Evolutionary conservation across 2,329 filamentous ascomycete species (phyloP).

Genomic region (Aureobasidium sp.): DNA sequence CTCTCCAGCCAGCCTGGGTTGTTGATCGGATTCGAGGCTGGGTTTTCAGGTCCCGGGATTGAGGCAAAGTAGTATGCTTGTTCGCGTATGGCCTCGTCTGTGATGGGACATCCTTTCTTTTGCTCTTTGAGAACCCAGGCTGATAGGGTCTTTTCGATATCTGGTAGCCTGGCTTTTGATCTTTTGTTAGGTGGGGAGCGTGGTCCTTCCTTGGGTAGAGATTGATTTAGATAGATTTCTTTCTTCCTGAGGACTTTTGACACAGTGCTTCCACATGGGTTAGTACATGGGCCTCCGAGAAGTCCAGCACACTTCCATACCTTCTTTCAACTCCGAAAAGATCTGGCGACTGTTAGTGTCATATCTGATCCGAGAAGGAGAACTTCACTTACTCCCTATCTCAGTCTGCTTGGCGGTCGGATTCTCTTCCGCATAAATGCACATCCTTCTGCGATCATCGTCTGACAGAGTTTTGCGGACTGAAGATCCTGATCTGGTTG

Average conservation of each 20-base stretch:
- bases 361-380: not conserved
- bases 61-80: conserved; percentile 77
- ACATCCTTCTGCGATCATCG: conserved; percentile 86
- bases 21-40: conserved; percentile 51
- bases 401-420: conserved; percentile 90
- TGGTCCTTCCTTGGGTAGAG: not conserved
- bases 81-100: conserved; percentile 74
- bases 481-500: conserved; percentile 34
- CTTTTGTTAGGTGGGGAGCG: conserved; percentile 42
- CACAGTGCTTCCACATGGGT: conserved; percentile 64
- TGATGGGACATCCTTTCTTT: conserved; percentile 65
- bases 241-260: conserved; percentile 93
- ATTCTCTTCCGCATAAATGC: conserved; percentile 83
- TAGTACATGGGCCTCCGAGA: not conserved
- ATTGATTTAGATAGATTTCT: conserved; percentile 79
- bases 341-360: conserved; percentile 38
- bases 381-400: conserved; percentile 64
- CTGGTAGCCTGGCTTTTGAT: conserved; percentile 73
- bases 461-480: conserved; percentile 72
- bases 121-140: conserved; percentile 82
- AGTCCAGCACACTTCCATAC: conserved; percentile 46
- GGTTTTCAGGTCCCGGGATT: conserved; percentile 62
- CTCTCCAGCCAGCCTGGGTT: conserved; percentile 82
- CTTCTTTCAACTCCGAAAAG: conserved; percentile 96
- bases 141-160: conserved; percentile 83